Conservation (phyloP, 2,329 filamentous ascomycete species). For the Tolypocladium pustulatum region DNA sequence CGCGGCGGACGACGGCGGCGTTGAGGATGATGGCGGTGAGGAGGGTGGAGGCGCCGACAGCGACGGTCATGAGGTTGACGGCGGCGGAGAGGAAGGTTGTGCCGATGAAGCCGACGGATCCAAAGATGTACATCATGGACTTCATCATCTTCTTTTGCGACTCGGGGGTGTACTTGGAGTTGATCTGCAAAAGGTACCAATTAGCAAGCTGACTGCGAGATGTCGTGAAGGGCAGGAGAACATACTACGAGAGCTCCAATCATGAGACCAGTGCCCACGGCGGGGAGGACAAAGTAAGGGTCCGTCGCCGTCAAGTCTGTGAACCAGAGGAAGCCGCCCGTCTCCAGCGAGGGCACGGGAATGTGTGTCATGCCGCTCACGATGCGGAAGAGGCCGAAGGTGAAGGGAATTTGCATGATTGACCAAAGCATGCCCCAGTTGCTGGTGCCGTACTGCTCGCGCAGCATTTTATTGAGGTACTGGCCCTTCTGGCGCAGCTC, state of each 20-base stretch:
- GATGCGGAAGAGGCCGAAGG: constrained; percentile 71
- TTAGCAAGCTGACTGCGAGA: background rate
- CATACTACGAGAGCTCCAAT: constrained; percentile 44
- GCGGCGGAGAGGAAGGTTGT: constrained; percentile 37
- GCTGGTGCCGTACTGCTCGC: constrained; percentile 23
- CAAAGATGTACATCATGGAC: constrained; percentile 31
- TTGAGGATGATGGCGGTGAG: constrained; percentile 27
- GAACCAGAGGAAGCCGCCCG: constrained; percentile 68
- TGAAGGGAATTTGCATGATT: constrained; percentile 49
- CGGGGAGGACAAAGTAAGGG: constrained; percentile 67
- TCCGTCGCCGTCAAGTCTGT: constrained; percentile 65
- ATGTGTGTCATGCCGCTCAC: constrained; percentile 63
- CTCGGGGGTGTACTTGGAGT: constrained; percentile 20
- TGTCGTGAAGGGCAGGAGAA: background rate
- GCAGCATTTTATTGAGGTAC: constrained; percentile 24
- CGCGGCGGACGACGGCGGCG: constrained; percentile 25
- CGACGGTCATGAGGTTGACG: constrained; percentile 36
- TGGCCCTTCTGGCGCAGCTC: constrained; percentile 24
- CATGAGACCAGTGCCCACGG: constrained; percentile 45
- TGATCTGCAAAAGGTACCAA: constrained; percentile 16
- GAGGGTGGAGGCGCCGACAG: constrained; percentile 26
- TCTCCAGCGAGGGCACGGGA: constrained; percentile 70
- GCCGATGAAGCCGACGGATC: constrained; percentile 30
- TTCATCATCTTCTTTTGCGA: constrained; percentile 26
- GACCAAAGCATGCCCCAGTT: constrained; percentile 25